phyloP scores from a whole-genome alignment of 208 protist species.

The Leishmania mexicana region DNA sequence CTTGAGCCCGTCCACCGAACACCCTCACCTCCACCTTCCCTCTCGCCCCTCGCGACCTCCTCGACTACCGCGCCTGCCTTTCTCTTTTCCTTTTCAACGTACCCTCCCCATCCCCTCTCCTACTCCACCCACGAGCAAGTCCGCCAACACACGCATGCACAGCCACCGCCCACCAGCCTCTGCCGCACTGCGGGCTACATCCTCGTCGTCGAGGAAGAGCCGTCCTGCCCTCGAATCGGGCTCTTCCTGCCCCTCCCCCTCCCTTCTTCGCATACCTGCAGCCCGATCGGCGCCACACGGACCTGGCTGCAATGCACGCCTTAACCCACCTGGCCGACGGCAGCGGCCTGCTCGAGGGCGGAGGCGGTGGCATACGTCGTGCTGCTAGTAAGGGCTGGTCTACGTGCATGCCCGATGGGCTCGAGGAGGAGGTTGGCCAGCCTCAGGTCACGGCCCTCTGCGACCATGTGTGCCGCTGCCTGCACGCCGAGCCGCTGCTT shows the following conservation, averaged over 20 bases:
- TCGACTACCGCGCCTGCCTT: neutral
- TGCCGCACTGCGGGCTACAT: neutral
- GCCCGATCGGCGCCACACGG: neutral
- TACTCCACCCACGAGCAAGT: neutral
- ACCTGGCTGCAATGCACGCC: neutral
- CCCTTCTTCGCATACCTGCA: neutral
- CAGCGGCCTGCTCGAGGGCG: neutral
- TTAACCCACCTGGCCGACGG: neutral
- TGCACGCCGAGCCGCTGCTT: no score
- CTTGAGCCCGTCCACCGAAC: neutral
- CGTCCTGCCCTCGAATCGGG: neutral
- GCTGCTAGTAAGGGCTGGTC: neutral
- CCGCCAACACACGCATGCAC: neutral
- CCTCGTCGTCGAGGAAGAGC: neutral
- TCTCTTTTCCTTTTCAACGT: neutral
- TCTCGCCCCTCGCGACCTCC: neutral
- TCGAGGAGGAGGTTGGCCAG: neutral
- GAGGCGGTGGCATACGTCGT: neutral
- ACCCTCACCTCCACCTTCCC: neutral
- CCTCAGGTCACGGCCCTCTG: neutral
- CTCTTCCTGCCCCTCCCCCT: neutral
- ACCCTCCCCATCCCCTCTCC: no score
- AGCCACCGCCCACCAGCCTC: neutral
- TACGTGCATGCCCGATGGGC: neutral
- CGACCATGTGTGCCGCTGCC: neutral